phyloP scores from a whole-genome alignment of 352 stramenopile genomes.

The Elongisporangium prolatum region DNA sequence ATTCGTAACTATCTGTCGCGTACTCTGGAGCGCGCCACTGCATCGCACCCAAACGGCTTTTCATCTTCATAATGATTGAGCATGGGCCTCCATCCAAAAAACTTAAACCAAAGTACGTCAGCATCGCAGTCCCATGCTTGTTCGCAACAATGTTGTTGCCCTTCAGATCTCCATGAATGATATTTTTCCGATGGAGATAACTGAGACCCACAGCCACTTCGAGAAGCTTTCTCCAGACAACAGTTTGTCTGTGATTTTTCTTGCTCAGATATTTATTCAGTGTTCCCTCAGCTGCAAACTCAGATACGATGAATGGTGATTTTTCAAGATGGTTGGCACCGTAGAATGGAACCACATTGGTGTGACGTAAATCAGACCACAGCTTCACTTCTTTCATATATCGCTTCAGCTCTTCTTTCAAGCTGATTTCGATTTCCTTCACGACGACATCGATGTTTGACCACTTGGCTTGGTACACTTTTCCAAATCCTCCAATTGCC shows the following conservation, averaged over 20 bases:
- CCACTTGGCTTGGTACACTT: constrained; percentile 14
- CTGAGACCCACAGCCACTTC: constrained; percentile 13
- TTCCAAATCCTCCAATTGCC: constrained; percentile 3
- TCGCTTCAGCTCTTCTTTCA: constrained; percentile 3
- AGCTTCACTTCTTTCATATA: constrained; percentile 14
- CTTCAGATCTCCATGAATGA: constrained; percentile 29
- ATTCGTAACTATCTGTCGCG: too few relatives aligned
- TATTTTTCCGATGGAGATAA: constrained; percentile 10
- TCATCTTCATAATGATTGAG: constrained; percentile 23
- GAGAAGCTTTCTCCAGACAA: constrained; percentile 9
- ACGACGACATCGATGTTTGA: constrained; percentile 8
- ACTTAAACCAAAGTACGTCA: constrained; percentile 29
- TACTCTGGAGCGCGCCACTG: too few relatives aligned
- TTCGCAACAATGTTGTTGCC: constrained; percentile 28
- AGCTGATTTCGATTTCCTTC: constrained; percentile 13
- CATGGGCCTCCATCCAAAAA: constrained; percentile 1
- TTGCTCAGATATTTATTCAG: constrained; percentile 9
- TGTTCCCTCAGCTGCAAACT: constrained; percentile 10
- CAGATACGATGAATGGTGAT: constrained; percentile 14
- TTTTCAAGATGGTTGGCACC: constrained; percentile 12
- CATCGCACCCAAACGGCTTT: too few relatives aligned
- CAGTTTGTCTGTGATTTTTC: constrained; percentile 1
- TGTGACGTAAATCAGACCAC: constrained; percentile 10
- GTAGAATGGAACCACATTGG: constrained; percentile 15
- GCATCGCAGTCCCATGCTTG: constrained; percentile 16